A percentile compares a stretch with the other conserved stretches of the same genome.
Conservation (phyloP, 139 green algal species). For the Picochlorum sp. region DNA sequence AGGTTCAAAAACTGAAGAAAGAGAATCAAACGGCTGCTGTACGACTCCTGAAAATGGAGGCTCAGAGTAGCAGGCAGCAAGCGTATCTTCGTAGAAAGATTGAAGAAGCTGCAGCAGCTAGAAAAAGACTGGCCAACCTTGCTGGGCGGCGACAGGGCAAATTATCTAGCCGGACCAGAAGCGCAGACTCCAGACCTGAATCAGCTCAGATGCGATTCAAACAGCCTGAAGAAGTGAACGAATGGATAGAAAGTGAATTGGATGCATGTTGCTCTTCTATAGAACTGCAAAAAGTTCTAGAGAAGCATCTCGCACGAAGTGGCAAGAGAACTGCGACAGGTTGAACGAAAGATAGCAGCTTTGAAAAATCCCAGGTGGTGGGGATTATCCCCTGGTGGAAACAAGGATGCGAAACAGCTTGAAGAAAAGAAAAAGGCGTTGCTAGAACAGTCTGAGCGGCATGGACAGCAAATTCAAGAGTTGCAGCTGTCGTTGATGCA, state of each 20-base stretch:
- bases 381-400: neutral
- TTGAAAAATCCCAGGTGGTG: constrained; percentile 28
- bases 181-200: neutral
- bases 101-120: constrained; percentile 72
- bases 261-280: constrained; percentile 48
- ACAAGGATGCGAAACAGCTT: neutral
- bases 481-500: constrained; percentile 53
- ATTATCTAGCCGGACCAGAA: neutral
- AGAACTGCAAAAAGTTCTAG: constrained; percentile 47
- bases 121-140: constrained; percentile 51
- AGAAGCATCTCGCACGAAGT: constrained; percentile 58
- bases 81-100: constrained; percentile 87
- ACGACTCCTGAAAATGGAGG: constrained; percentile 56
- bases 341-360: constrained; percentile 51
- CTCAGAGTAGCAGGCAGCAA: constrained; percentile 64
- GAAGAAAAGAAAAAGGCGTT: constrained; percentile 21
- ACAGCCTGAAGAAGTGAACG: neutral
- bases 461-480: constrained; percentile 47
- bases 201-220: too few relatives aligned
- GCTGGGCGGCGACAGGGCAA: constrained; percentile 4
- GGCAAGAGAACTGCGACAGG: constrained; percentile 38
- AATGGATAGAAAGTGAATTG: constrained; percentile 76
- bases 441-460: constrained; percentile 28
- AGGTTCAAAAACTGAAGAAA: constrained; percentile 55
- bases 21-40: constrained; percentile 36